phyloP scores from a whole-genome alignment of 139 green algal species.

The Closterium sp. region DNA sequence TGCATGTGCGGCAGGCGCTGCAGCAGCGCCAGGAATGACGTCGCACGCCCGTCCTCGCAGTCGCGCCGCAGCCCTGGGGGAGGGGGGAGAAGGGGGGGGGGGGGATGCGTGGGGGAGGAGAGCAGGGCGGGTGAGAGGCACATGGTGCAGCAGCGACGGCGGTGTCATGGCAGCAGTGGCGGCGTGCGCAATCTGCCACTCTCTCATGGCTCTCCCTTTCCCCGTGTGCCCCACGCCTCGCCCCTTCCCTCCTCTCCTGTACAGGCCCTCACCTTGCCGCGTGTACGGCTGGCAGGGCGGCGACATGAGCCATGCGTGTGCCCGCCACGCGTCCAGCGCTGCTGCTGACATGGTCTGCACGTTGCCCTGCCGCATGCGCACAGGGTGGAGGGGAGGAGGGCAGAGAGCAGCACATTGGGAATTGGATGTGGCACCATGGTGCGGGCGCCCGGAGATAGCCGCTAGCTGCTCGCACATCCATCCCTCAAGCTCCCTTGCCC shows the following conservation, averaged over 20 bases:
- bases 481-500: not conserved
- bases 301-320: constrained; percentile 71
- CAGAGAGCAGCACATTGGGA: not conserved
- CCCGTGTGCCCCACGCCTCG: not conserved
- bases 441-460: not conserved
- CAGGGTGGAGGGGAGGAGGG: not conserved
- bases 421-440: not conserved
- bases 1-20: constrained; percentile 28
- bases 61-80: constrained; percentile 44
- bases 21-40: constrained; percentile 64
- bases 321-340: constrained; percentile 55
- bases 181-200: no score
- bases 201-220: not conserved
- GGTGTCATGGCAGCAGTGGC: not conserved
- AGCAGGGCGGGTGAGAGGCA: not conserved
- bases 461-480: not conserved
- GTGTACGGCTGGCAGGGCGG: constrained; percentile 85
- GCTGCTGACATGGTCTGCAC: constrained; percentile 55
- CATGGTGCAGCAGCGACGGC: not conserved
- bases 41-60: constrained; percentile 57
- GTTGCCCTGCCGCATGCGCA: constrained; percentile 51
- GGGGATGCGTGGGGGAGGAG: not conserved
- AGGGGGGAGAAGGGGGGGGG: not conserved
- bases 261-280: constrained; percentile 57
- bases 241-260: not conserved